A percentile compares a stretch with the other conserved stretches of the same genome.
These are phyloP conservation scores for Pseudogymnoascus sp. DNA, from an alignment of 2,329 filamentous ascomycete species.

Conservation along the genomic window DNA sequence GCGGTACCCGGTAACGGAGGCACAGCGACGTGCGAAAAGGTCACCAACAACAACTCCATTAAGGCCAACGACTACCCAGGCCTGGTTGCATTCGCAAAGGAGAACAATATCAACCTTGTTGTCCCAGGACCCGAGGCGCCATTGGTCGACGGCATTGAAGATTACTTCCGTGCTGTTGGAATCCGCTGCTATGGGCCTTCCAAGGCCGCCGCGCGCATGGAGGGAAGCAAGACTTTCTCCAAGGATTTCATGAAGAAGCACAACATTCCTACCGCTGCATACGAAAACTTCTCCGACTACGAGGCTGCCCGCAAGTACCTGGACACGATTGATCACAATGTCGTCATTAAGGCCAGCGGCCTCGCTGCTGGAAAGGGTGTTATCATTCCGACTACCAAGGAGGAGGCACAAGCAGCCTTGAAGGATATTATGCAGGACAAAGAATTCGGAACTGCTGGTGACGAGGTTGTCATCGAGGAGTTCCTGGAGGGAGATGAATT, in stretches of 20 bases:
- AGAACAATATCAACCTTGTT: constrained; percentile 68
- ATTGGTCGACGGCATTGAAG: constrained; percentile 77
- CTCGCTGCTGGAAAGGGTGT: constrained; percentile 94
- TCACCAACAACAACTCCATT: constrained; percentile 61
- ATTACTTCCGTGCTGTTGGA: constrained; percentile 65
- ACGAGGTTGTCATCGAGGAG: constrained; percentile 93
- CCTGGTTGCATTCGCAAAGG: constrained; percentile 65
- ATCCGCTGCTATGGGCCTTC: constrained; percentile 83
- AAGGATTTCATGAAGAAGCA: constrained; percentile 97
- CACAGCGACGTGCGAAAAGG: constrained; percentile 60
- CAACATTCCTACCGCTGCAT: constrained; percentile 82
- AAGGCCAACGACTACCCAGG: constrained; percentile 67
- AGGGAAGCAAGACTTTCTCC: constrained; percentile 93
- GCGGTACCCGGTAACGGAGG: constrained; percentile 75
- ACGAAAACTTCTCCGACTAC: constrained; percentile 80
- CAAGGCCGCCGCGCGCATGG: constrained; percentile 77
- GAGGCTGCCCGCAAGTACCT: constrained; percentile 67
- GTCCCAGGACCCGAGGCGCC: constrained; percentile 85
- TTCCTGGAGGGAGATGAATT: constrained; percentile 87
- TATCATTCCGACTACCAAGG: constrained; percentile 59
- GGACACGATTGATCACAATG: constrained; percentile 59
- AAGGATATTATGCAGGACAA: constrained; percentile 85
- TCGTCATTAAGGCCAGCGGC: constrained; percentile 92
- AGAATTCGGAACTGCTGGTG: constrained; percentile 78
- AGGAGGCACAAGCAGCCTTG: constrained; percentile 75